phyloP scores from a whole-genome alignment of 495 filamentous ascomycete species.

The Aspergillus heteromorphus region DNA sequence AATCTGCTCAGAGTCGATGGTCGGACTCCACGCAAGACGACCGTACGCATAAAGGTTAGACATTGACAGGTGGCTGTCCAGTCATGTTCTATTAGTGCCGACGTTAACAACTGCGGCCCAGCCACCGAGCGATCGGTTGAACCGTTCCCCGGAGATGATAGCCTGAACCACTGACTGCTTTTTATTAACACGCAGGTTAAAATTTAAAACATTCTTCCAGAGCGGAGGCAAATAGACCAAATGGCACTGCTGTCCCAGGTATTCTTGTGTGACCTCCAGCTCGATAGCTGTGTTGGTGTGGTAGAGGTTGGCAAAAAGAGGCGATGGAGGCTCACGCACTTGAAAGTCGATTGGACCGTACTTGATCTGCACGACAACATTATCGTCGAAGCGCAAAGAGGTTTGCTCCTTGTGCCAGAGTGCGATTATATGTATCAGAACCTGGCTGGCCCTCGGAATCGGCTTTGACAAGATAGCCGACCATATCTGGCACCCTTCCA shows the following conservation, averaged over 20 bases:
- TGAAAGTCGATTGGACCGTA: conserved; percentile 75
- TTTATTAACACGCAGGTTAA: conserved; percentile 58
- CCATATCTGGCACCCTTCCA: conserved; percentile 56
- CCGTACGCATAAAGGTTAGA: conserved; percentile 71
- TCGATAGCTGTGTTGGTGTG: conserved; percentile 59
- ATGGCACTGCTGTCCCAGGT: conserved; percentile 67
- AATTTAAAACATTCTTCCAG: conserved; percentile 63
- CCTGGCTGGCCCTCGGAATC: conserved; percentile 72
- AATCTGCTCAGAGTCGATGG: conserved; percentile 37
- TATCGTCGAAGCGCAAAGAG: conserved; percentile 67
- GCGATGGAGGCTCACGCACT: conserved; percentile 64
- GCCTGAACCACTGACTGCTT: conserved; percentile 48
- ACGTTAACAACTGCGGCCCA: conserved; percentile 67
- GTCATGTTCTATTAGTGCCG: conserved; percentile 61
- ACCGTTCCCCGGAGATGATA: conserved; percentile 54
- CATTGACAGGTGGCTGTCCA: conserved; percentile 63
- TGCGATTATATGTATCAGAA: conserved; percentile 63
- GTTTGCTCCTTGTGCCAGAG: conserved; percentile 64
- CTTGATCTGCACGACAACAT: conserved; percentile 69
- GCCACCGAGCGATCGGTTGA: conserved; percentile 53
- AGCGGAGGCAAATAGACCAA: conserved; percentile 61
- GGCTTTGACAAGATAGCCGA: conserved; percentile 67
- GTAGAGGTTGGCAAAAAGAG: conserved; percentile 59
- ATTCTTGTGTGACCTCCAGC: conserved; percentile 63
- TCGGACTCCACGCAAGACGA: conserved; percentile 58